Conservation (phyloP, 2,329 filamentous ascomycete genomes). For the Ploettnerulaceae sp. region DNA sequence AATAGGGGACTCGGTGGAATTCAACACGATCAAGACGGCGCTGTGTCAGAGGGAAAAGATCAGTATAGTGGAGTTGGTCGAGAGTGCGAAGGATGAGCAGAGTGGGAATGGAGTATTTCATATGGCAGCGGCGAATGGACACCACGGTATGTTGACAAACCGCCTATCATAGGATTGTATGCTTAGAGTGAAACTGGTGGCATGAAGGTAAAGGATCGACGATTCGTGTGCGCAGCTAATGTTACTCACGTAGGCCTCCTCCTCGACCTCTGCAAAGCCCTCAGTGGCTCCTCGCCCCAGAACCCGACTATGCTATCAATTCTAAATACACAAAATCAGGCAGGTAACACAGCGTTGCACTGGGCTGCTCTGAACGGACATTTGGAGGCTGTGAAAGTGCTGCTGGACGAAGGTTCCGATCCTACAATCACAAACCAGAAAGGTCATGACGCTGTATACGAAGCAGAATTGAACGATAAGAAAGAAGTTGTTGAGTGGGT, state of each 20-base stretch:
- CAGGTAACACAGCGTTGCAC: constrained; percentile 87
- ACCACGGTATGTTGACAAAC: constrained; percentile 54
- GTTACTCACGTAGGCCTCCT: constrained; percentile 37
- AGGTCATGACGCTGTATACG: constrained; percentile 74
- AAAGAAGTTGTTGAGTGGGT: constrained; percentile 56
- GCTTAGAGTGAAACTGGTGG: too few relatives aligned
- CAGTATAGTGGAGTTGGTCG: constrained; percentile 58
- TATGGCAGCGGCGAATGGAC: constrained; percentile 89
- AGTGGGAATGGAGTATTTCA: constrained; percentile 78
- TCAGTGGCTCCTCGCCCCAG: constrained; percentile 33
- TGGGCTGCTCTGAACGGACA: constrained; percentile 93
- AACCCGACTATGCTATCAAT: constrained; percentile 39
- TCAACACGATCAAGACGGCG: constrained; percentile 53
- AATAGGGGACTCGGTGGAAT: constrained; percentile 66
- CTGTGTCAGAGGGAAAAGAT: constrained; percentile 58
- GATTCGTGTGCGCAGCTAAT: background rate
- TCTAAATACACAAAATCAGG: constrained; percentile 67
- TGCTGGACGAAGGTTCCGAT: constrained; percentile 73
- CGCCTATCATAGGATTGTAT: too few relatives aligned
- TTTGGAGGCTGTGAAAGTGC: constrained; percentile 68
- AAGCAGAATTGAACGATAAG: constrained; percentile 68
- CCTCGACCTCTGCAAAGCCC: constrained; percentile 41
- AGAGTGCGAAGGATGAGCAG: constrained; percentile 65
- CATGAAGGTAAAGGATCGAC: too few relatives aligned
- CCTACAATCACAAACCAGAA: constrained; percentile 75